Conservation (phyloP, 164 flowering plant genomes). For the Umbilicus rupestris region DNA sequence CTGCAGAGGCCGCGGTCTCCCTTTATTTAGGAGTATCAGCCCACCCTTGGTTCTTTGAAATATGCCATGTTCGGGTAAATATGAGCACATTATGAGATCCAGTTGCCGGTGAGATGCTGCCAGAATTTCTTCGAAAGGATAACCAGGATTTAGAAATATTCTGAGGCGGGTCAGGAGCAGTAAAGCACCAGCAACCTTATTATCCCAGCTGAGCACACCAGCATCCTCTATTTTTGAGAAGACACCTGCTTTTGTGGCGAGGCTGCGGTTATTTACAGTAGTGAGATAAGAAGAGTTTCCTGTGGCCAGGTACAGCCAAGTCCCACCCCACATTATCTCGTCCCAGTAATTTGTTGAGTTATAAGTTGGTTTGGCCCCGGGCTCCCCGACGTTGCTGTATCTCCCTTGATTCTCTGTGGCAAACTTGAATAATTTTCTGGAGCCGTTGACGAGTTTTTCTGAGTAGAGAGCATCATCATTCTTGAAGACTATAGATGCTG, state of each 20-base stretch:
- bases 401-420: slow-evolving; percentile 3
- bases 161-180: slow-evolving; percentile 8
- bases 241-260: slow-evolving; percentile 4
- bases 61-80: slow-evolving; percentile 43
- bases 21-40: slow-evolving; percentile 77
- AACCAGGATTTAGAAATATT: slow-evolving; percentile 9
- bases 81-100: slow-evolving; percentile 80
- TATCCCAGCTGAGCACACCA: slow-evolving; percentile 12
- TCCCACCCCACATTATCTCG: slow-evolving; percentile 9
- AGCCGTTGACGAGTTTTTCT: slow-evolving; percentile 10
- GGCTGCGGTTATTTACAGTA: neutral
- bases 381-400: neutral
- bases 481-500: slow-evolving; percentile 11
- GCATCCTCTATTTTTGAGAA: neutral
- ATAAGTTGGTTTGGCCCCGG: neutral
- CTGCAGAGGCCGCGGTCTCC: slow-evolving; percentile 85
- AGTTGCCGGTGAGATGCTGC: slow-evolving; percentile 79
- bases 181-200: slow-evolving; percentile 12
- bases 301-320: slow-evolving; percentile 9
- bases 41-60: slow-evolving; percentile 95
- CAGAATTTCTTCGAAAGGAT: slow-evolving; percentile 40
- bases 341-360: slow-evolving; percentile 4
- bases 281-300: slow-evolving; percentile 8
- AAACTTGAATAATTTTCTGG: slow-evolving; percentile 6
- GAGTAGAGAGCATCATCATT: slow-evolving; percentile 7